Evolutionary conservation across 2,329 filamentous ascomycete species (phyloP).

Genomic region (Rhinocladiella mackenziei): DNA sequence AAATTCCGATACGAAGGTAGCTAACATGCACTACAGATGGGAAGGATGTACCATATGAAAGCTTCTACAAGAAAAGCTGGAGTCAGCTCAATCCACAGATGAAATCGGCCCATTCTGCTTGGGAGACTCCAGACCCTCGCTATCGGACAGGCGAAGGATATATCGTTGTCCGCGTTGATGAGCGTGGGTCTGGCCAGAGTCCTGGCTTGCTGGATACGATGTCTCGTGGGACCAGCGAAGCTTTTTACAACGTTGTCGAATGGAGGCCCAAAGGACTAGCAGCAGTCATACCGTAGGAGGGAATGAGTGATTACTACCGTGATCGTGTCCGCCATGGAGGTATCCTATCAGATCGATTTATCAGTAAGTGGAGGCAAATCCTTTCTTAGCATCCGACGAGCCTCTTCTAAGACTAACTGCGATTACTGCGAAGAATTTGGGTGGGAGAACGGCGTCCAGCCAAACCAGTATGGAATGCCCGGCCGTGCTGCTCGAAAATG

Average conservation of each 20-base stretch:
- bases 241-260: constrained; percentile 51
- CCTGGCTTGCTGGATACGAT: constrained; percentile 53
- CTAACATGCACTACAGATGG: no score
- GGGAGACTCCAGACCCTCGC: constrained; percentile 57
- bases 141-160: constrained; percentile 57
- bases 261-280: constrained; percentile 52
- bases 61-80: constrained; percentile 53
- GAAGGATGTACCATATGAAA: no score
- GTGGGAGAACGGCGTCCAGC: no score
- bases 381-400: neutral
- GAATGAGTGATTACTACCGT: constrained; percentile 54
- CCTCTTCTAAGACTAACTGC: neutral
- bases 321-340: constrained; percentile 60
- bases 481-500: constrained; percentile 20
- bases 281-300: constrained; percentile 55
- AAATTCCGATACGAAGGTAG: no score
- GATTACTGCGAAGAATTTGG: no score
- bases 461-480: constrained; percentile 8
- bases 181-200: constrained; percentile 51
- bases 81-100: no score
- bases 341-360: constrained; percentile 57
- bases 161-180: constrained; percentile 53
- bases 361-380: constrained; percentile 49
- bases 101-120: constrained; percentile 53
- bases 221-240: constrained; percentile 50